phyloP scores from a whole-genome alignment of 129 eudicot species.

The Chrysanthemum lavandulifolium region DNA sequence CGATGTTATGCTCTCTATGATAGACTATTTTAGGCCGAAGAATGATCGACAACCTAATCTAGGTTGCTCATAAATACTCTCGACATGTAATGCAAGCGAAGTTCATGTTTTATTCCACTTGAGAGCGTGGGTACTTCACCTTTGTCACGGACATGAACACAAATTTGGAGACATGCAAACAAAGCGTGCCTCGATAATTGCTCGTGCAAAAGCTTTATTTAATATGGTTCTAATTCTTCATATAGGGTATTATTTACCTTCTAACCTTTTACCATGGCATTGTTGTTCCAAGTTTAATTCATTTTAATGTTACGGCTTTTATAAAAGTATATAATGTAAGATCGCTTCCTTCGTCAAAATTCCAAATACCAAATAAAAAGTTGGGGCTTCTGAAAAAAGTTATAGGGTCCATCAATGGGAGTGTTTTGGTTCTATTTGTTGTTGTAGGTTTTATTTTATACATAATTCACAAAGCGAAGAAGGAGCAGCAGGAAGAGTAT shows the following conservation, averaged over 20 bases:
- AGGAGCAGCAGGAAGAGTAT: slow-evolving; percentile 28
- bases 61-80: slow-evolving; percentile 25
- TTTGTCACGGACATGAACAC: background rate
- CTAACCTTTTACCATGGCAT: slow-evolving; percentile 32
- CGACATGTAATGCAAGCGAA: too few relatives aligned
- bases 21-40: slow-evolving; percentile 11
- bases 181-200: slow-evolving; percentile 35
- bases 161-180: slow-evolving; percentile 30
- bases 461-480: background rate
- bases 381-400: background rate
- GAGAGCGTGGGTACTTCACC: slow-evolving; percentile 14
- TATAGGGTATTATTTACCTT: slow-evolving; percentile 20
- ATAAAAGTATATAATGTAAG: slow-evolving; percentile 34
- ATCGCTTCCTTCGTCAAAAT: background rate
- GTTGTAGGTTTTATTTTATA: background rate
- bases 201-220: slow-evolving; percentile 37
- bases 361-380: background rate
- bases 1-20: slow-evolving; percentile 2
- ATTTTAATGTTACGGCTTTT: slow-evolving; percentile 14
- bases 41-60: slow-evolving; percentile 7
- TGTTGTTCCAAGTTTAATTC: background rate
- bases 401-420: background rate
- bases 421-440: background rate
- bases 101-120: too few relatives aligned
- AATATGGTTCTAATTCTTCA: background rate